These are phyloP conservation scores for Solanum arcanum DNA, from an alignment of 257 asterid genomes.

Conservation along the genomic window DNA sequence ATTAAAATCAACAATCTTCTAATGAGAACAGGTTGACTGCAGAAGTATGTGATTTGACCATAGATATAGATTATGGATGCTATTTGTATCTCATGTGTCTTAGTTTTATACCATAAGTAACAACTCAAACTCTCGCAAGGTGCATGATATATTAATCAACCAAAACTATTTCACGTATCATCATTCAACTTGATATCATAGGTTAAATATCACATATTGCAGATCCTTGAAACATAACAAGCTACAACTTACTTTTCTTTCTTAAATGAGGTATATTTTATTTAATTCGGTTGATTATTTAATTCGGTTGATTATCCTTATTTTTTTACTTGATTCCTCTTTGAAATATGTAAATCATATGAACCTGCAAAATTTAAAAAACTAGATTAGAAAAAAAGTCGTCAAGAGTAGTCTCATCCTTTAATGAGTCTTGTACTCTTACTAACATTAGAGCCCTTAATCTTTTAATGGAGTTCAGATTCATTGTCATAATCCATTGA, in stretches of 20 bases:
- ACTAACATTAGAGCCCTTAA: neutral
- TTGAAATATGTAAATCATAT: no score
- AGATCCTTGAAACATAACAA: neutral
- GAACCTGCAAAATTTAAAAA: neutral
- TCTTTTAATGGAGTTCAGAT: no score
- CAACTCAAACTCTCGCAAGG: no score
- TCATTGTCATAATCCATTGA: neutral
- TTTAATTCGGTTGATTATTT: no score
- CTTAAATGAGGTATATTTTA: neutral
- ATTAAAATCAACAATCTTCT: neutral
- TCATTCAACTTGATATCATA: neutral
- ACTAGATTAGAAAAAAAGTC: no score
- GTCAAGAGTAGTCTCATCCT: no score
- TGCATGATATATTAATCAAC: neutral
- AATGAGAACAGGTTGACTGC: neutral
- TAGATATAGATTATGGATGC: neutral
- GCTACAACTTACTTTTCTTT: neutral
- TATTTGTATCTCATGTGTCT: neutral
- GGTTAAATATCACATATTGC: no score
- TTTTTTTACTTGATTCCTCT: neutral
- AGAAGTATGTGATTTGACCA: neutral
- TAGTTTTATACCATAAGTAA: neutral
- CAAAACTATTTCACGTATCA: neutral
- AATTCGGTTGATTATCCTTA: neutral
- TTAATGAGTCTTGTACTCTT: neutral